These are phyloP conservation scores for Penicillium sp. DNA, from an alignment of 2,329 filamentous ascomycete species.

Conservation along the genomic window DNA sequence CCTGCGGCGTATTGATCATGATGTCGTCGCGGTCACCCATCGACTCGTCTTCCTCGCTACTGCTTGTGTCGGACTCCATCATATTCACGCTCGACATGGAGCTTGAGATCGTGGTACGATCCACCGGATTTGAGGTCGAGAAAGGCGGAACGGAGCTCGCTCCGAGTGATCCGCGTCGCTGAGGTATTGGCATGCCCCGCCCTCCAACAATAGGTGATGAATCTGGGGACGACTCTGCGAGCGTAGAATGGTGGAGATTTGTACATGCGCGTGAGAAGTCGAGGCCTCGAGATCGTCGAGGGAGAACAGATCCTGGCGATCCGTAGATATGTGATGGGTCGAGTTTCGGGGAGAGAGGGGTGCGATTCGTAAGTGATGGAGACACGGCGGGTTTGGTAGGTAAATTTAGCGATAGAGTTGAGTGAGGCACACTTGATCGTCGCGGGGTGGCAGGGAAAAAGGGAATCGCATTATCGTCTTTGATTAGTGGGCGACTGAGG, in stretches of 20 bases:
- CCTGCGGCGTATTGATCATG: slow-evolving; percentile 74
- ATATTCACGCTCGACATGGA: slow-evolving; percentile 79
- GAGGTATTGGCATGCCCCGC: slow-evolving; percentile 61
- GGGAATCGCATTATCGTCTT: slow-evolving; percentile 64
- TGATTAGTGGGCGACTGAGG: slow-evolving; percentile 55
- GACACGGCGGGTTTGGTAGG: slow-evolving; percentile 53
- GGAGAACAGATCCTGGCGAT: slow-evolving; percentile 82
- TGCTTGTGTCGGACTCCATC: slow-evolving; percentile 76
- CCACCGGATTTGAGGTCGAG: slow-evolving; percentile 67
- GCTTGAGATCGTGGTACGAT: slow-evolving; percentile 71
- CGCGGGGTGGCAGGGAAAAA: slow-evolving; percentile 68
- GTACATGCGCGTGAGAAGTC: slow-evolving; percentile 94
- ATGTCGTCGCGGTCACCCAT: slow-evolving; percentile 73
- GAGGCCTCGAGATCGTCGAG: slow-evolving; percentile 81
- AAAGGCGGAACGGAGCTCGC: slow-evolving; percentile 61
- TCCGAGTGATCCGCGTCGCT: slow-evolving; percentile 61
- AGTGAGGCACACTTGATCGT: slow-evolving; percentile 61
- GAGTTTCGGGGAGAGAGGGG: slow-evolving; percentile 79
- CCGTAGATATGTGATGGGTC: slow-evolving; percentile 82
- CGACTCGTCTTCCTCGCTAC: slow-evolving; percentile 56
- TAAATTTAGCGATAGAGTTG: slow-evolving; percentile 70
- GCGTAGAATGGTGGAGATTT: slow-evolving; percentile 89
- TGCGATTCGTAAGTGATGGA: slow-evolving; percentile 55
- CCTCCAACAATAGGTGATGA: slow-evolving; percentile 82
- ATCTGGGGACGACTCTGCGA: slow-evolving; percentile 86